Evolutionary conservation across 2,329 filamentous ascomycete species (phyloP), one percentile per base, ranked within the genome.

Genomic region (Pyricularia sp.): DNA sequence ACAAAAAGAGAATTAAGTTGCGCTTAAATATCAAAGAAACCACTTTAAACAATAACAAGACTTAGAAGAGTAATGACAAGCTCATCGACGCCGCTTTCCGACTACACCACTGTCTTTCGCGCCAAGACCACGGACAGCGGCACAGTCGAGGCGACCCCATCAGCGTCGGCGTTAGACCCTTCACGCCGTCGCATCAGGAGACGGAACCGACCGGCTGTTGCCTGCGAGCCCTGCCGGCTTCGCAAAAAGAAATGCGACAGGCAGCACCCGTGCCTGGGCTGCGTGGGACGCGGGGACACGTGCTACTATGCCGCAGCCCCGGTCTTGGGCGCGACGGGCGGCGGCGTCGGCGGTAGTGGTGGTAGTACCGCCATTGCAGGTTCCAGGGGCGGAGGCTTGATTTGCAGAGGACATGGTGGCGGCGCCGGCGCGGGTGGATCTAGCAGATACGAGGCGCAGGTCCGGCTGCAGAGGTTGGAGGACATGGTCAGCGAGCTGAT

Each of bases 201-300:
- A 73, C 78, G 80, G 42, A 81, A 79, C 72, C 76, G 81, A 7
- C 78, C 78, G 64, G 74, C 81, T 55, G 76, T 82, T 25, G 82
- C 81, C 5, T 87, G 85, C 71, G 82, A 77, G 9, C 80, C 83
- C 2, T 87, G 85, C 71, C 83, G 85, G 66, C 70, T 72, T 68
- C 86, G 84, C 58, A 87, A 87, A 77, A 81, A 86, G 31, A 87
- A 86, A 72, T 88, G 85, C 75, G 84, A 88, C 73, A 82, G 85
- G 66, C 75, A 76, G 6, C 74, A 80, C 63, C 85, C 85, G 66
- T 88, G 85, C 75, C 74, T 78, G 12, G 83, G 86, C 75, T 87
- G 85, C 73, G 72, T 79, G 55, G 85, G 83, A 71, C 85, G 83
- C 72, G 81, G 79, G 42, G 80, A 82, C 2, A 74, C 76, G 20